Evolutionary conservation across 139 green algal genomes (phyloP).

Genomic region (Micractinium sp.): DNA sequence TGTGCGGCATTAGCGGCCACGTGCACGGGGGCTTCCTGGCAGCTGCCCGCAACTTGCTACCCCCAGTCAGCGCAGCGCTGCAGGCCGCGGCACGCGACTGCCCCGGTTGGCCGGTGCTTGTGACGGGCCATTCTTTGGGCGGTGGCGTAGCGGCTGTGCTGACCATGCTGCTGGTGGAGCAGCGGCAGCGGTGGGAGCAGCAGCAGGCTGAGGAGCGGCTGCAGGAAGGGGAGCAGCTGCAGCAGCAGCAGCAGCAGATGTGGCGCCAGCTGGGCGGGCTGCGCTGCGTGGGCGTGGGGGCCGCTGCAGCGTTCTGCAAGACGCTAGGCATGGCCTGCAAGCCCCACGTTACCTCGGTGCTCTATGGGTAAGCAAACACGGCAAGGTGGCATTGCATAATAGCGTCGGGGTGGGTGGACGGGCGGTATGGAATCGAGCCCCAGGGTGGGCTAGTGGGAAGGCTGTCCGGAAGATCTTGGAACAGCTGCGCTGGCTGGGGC

Average conservation of each 20-base stretch:
- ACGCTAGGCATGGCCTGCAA: conserved; percentile 14
- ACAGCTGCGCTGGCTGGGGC: background rate
- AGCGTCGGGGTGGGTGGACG: too few relatives aligned
- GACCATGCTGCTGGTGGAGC: conserved; percentile 8
- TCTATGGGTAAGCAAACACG: conserved; percentile 8
- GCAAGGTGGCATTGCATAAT: background rate
- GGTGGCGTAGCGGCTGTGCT: conserved; percentile 40
- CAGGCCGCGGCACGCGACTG: conserved; percentile 17
- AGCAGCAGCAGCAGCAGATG: background rate
- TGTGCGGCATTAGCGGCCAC: conserved; percentile 10
- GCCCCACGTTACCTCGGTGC: background rate
- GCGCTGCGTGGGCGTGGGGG: conserved; percentile 16
- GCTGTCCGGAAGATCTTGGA: too few relatives aligned
- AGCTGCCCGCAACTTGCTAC: conserved; percentile 24
- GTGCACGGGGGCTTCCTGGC: conserved; percentile 33
- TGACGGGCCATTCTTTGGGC: conserved; percentile 63
- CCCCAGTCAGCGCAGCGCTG: conserved; percentile 37
- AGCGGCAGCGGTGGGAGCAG: background rate
- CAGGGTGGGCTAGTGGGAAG: too few relatives aligned
- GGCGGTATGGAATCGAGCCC: too few relatives aligned
- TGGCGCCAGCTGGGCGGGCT: conserved; percentile 11
- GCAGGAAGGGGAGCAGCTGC: background rate
- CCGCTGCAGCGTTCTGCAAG: conserved; percentile 18
- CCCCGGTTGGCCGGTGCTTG: conserved; percentile 61
- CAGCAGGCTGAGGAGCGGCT: background rate